Evolutionary conservation across 371 early-diverging fungal genomes (phyloP).

Genomic region (Saksenaea vasiformis): DNA sequence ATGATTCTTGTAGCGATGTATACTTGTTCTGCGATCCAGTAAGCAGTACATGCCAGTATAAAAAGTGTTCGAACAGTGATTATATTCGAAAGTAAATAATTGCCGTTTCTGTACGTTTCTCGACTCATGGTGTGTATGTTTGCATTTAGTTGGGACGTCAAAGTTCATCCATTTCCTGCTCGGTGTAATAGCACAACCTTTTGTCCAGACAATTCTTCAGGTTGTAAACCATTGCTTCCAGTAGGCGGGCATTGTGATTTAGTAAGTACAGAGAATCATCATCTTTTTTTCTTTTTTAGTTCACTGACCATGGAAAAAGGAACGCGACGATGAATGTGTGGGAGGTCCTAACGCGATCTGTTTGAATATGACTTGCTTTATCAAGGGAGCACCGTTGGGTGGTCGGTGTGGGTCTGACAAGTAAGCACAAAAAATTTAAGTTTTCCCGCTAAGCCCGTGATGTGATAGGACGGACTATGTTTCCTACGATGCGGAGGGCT

Average conservation of each 20-base stretch:
- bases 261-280: constrained; percentile 11
- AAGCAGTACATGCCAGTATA: constrained; percentile 40
- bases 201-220: constrained; percentile 45
- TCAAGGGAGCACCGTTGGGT: constrained; percentile 44
- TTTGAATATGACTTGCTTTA: constrained; percentile 43
- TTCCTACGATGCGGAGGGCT: constrained; percentile 31
- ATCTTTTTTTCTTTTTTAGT: too few species aligned
- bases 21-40: constrained; percentile 39
- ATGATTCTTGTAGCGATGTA: constrained; percentile 41
- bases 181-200: constrained; percentile 32
- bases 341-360: constrained; percentile 36
- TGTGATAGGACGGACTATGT: constrained; percentile 23
- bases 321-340: constrained; percentile 50
- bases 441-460: not conserved
- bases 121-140: not conserved
- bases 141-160: constrained; percentile 34
- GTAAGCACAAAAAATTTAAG: constrained; percentile 24
- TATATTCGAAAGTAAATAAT: constrained; percentile 39
- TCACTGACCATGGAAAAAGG: constrained; percentile 13
- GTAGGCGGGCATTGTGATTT: constrained; percentile 36
- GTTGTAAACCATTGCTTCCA: constrained; percentile 25
- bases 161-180: constrained; percentile 26
- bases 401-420: constrained; percentile 45
- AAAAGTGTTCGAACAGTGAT: constrained; percentile 45
- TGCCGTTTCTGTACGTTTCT: not conserved